Evolutionary conservation across 1,139 yeast genomes (phyloP).

Genomic region (Diutina scorzettiae): DNA sequence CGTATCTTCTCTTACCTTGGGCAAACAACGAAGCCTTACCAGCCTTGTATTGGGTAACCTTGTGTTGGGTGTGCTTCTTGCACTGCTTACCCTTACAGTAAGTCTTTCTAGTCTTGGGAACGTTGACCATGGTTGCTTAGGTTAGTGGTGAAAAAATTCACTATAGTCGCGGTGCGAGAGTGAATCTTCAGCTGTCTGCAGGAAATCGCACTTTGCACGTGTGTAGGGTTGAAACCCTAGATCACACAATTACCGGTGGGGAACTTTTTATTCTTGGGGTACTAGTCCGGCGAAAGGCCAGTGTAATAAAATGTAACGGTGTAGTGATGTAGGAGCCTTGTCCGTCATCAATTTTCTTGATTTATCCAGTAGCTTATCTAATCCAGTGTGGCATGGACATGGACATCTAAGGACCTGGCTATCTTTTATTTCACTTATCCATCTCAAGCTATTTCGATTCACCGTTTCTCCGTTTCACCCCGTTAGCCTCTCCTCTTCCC

Average conservation of each 20-base stretch:
- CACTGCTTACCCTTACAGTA: slow-evolving; percentile 99
- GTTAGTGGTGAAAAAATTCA: neutral
- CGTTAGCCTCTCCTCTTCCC: neutral
- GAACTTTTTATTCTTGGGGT: no score
- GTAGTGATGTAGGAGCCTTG: no score
- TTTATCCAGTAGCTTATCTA: no score
- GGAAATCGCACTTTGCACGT: neutral
- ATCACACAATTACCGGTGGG: no score
- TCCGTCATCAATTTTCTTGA: no score
- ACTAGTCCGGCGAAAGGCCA: no score
- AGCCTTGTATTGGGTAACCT: slow-evolving; percentile 99
- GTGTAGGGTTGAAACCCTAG: neutral
- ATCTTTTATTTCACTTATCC: no score
- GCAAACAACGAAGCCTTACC: slow-evolving; percentile 99
- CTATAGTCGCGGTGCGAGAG: neutral
- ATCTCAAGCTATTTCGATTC: no score
- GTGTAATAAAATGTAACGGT: no score
- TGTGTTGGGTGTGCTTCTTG: slow-evolving; percentile 99
- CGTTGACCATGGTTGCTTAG: slow-evolving; percentile 62
- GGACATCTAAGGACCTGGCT: no score
- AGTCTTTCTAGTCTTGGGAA: slow-evolving; percentile 99
- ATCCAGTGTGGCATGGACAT: no score
- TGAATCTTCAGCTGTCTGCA: neutral
- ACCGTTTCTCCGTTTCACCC: no score
- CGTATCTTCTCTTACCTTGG: slow-evolving; percentile 99